Evolutionary conservation across 371 early-diverging fungal species (phyloP), one percentile per base, ranked within the genome.

Genomic region (Mucor circinelloides): DNA sequence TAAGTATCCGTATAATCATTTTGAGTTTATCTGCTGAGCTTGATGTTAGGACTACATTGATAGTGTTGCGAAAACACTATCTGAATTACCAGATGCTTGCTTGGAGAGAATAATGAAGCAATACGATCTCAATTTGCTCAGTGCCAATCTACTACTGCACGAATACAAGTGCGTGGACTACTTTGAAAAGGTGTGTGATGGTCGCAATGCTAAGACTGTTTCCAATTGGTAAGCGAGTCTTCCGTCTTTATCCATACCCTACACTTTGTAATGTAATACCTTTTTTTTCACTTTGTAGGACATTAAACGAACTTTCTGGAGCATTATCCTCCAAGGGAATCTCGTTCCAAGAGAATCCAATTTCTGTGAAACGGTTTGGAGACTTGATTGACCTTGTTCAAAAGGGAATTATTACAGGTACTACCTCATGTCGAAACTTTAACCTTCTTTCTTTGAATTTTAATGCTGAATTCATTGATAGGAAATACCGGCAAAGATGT

Each of bases 241-340:
- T 46, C 34, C 2, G 2, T 8, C 21, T 46, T 21, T 1, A 19
- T 46, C 46, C 17, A 46, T 8, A 6, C n/a, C n/a, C n/a, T n/a
- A n/a, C n/a, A 9, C 19, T 21, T 21, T 8, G 46, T 19, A 46
- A 46, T 64, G 23, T 31, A 28, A 44, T 31, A 30, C 28, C 32
- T 21, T 52, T 25, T n/a, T 4, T 19, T 46, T 9, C 34, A 3
- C 6, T 9, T 30, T 28, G 67, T 58, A 92, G 95, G 95, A 88
- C 91, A 32, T 83, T 91, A 3, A 89, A 90, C 42, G 94, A 94
- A 38, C 73, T 96, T 4, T 88, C 92, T 64, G 94, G 95, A 0
- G 81, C 85, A 66, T 73, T 96, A n/a, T 82, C 89, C 19, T 67
- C 81, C 15, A 81, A 86, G n/a, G 75, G 81, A 10, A 77, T 89